phyloP scores from a whole-genome alignment of 495 filamentous ascomycete genomes.

The Aeminium ludgeri region DNA sequence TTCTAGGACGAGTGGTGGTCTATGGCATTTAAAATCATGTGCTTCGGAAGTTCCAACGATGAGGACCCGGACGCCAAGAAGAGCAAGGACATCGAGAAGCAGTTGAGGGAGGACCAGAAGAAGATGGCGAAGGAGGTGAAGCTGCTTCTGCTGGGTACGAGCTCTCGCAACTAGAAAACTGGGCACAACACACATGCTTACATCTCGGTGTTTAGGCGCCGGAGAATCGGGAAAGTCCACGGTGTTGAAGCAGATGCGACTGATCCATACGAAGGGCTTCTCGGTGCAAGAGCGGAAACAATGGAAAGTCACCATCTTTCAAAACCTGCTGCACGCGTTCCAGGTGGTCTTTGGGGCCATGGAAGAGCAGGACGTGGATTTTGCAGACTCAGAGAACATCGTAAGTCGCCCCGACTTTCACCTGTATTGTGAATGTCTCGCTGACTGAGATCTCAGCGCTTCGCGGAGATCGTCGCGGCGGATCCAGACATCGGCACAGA shows the following conservation, averaged over 20 bases:
- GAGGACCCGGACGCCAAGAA: constrained; percentile 25
- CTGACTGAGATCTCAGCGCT: constrained; percentile 17
- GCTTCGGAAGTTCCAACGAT: constrained; percentile 10
- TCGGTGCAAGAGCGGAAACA: constrained; percentile 79
- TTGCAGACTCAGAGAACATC: constrained; percentile 59
- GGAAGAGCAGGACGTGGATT: constrained; percentile 69
- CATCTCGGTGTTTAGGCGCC: constrained; percentile 53
- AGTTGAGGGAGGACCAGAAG: constrained; percentile 28
- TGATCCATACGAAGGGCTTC: constrained; percentile 90
- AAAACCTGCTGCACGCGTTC: constrained; percentile 29
- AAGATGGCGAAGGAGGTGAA: constrained; percentile 30
- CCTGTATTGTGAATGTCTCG: not conserved
- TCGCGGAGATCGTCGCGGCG: constrained; percentile 25
- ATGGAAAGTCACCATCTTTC: constrained; percentile 80
- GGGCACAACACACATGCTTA: constrained; percentile 1
- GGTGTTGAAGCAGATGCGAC: constrained; percentile 97
- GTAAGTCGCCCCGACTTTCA: constrained; percentile 28
- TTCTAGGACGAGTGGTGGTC: too few relatives aligned
- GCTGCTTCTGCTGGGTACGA: constrained; percentile 29
- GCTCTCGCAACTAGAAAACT: not conserved
- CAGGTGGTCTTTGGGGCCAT: constrained; percentile 77
- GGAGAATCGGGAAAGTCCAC: constrained; percentile 97
- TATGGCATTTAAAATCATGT: constrained; percentile 21
- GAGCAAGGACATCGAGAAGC: constrained; percentile 31
- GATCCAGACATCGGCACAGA: constrained; percentile 24